Percentiles rank a stretch among this genome's conserved stretches.
Conservation (phyloP, 345 rosid genomes). For the Euclidium syriacum region DNA sequence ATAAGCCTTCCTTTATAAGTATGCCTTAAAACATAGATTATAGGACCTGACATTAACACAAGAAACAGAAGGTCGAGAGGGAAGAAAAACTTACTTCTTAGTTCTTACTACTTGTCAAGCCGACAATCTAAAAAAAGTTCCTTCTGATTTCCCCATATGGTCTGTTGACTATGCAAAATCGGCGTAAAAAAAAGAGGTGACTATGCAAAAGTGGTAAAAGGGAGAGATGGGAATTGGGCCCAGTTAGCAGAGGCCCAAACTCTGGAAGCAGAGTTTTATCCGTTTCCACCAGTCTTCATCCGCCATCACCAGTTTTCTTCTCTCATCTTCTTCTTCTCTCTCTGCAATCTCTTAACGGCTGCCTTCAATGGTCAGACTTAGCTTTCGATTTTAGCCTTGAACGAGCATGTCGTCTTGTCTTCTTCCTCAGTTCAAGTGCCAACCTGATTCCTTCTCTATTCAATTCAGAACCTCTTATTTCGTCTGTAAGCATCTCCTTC, state of each 20-base stretch:
- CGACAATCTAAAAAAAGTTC: background rate
- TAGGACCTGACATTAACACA: too few relatives aligned
- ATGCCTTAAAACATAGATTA: too few relatives aligned
- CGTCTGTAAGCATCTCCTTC: slow-evolving; percentile 23
- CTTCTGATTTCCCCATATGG: too few relatives aligned
- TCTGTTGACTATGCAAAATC: too few relatives aligned
- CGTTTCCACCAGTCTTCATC: slow-evolving; percentile 29
- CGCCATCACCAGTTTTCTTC: slow-evolving; percentile 33
- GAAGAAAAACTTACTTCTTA: too few relatives aligned
- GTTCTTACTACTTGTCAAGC: too few relatives aligned
- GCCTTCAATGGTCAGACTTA: slow-evolving; percentile 31
- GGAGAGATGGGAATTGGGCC: slow-evolving; percentile 11
- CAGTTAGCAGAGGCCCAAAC: slow-evolving; percentile 22
- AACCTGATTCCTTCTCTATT: slow-evolving; percentile 61
- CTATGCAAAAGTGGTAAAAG: background rate
- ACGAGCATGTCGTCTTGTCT: slow-evolving; percentile 55
- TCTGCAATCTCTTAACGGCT: slow-evolving; percentile 20
- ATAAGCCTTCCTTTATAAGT: too few relatives aligned
- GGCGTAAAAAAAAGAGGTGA: background rate
- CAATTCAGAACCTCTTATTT: slow-evolving; percentile 49
- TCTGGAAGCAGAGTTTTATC: slow-evolving; percentile 14
- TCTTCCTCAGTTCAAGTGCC: slow-evolving; percentile 90
- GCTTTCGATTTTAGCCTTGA: slow-evolving; percentile 21
- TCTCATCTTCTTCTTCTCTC: slow-evolving; percentile 13
- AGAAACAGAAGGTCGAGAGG: too few relatives aligned